phyloP scores from a whole-genome alignment of 371 early-diverging fungal species.

The Furculomyces boomerangus region DNA sequence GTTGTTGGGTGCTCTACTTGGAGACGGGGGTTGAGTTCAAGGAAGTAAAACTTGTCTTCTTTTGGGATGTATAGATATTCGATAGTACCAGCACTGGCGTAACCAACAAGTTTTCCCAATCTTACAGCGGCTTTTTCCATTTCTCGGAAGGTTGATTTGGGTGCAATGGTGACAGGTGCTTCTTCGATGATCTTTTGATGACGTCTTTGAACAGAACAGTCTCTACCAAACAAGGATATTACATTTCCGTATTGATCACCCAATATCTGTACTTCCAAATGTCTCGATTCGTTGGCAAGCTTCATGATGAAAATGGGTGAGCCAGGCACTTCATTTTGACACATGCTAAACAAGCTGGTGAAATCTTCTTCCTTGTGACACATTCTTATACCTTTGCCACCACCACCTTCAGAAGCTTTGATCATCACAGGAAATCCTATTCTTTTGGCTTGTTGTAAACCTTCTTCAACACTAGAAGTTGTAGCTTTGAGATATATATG shows the following conservation, averaged over 20 bases:
- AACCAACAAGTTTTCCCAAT: constrained; percentile 84
- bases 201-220: constrained; percentile 97
- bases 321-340: constrained; percentile 85
- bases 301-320: constrained; percentile 95
- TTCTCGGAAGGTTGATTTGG: constrained; percentile 52
- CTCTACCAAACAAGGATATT: constrained; percentile 93
- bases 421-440: constrained; percentile 97
- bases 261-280: constrained; percentile 93
- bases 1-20: constrained; percentile 99
- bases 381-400: constrained; percentile 97
- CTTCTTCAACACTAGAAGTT: constrained; percentile 55
- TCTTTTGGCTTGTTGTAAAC: constrained; percentile 55
- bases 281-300: constrained; percentile 85
- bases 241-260: constrained; percentile 95
- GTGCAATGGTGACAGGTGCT: constrained; percentile 88
- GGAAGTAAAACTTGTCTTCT: constrained; percentile 79
- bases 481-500: constrained; percentile 61
- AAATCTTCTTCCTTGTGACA: constrained; percentile 58
- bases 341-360: constrained; percentile 63
- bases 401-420: constrained; percentile 98
- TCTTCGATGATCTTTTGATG: constrained; percentile 95
- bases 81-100: constrained; percentile 93
- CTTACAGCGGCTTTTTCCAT: constrained; percentile 96
- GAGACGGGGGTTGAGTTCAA: constrained; percentile 95
- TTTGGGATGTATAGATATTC: constrained; percentile 90